phyloP scores from a whole-genome alignment of 2,329 filamentous ascomycete species.

The Monilinia laxa region DNA sequence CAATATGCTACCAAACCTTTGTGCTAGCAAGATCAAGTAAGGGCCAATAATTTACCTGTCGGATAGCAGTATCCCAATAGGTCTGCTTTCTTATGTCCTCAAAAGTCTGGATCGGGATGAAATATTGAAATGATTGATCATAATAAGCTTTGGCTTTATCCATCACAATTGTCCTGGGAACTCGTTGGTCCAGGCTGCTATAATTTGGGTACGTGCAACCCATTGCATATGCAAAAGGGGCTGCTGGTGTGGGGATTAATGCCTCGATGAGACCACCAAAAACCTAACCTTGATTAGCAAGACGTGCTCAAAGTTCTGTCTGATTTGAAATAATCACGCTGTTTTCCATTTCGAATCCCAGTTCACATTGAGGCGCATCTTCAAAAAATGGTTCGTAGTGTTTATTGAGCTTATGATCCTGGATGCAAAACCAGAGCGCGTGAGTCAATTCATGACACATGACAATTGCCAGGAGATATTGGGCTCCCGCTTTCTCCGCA shows the following conservation, averaged over 20 bases:
- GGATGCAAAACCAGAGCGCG: not conserved
- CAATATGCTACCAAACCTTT: not conserved
- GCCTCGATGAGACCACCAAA: conserved; percentile 20
- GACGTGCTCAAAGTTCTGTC: not conserved
- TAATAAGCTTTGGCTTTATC: not conserved
- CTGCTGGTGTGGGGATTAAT: not conserved
- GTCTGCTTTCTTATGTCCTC: conserved; percentile 8
- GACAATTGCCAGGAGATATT: conserved; percentile 1
- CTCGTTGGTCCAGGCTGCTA: not conserved
- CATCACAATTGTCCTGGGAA: not conserved
- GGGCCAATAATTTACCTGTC: not conserved
- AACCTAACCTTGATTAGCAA: conserved; percentile 4
- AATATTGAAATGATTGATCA: not conserved
- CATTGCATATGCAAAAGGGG: conserved; percentile 15
- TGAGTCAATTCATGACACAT: conserved; percentile 19
- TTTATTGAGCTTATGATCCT: not conserved
- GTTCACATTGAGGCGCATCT: conserved; percentile 6
- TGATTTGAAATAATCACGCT: not conserved
- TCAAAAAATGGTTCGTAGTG: conserved; percentile 14
- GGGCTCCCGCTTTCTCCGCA: conserved; percentile 7
- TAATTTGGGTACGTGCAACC: not conserved
- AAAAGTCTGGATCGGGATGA: conserved; percentile 10
- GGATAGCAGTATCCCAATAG: conserved; percentile 14
- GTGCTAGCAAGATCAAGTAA: not conserved
- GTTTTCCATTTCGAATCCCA: conserved; percentile 18